Conservation (phyloP, 1,139 yeast species). For the Yamadazyma triangularis region DNA sequence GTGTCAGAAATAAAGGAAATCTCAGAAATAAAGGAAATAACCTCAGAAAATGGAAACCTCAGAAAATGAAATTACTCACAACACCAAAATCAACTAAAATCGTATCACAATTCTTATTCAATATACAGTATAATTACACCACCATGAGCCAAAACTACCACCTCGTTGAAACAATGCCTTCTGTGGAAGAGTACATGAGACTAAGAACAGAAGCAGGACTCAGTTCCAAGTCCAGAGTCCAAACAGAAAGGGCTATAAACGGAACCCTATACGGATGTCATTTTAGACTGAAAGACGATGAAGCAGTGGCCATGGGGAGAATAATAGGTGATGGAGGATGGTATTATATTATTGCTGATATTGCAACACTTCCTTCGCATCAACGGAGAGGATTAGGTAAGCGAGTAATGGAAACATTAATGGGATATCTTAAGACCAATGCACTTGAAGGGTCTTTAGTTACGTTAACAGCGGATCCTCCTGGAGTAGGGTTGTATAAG, state of each 20-base stretch:
- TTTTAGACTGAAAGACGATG: not conserved
- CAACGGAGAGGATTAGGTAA: slow-evolving; percentile 5
- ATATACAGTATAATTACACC: no score
- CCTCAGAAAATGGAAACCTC: no score
- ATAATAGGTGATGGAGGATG: slow-evolving; percentile 6
- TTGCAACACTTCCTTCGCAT: slow-evolving; percentile 5
- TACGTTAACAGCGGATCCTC: slow-evolving; percentile 5
- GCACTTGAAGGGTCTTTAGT: slow-evolving; percentile 3
- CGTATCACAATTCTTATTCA: no score
- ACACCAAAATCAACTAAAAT: no score
- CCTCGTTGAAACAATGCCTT: no score
- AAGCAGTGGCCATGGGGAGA: slow-evolving; percentile 6
- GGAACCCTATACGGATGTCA: slow-evolving; percentile 2
- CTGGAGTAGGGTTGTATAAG: slow-evolving; percentile 4
- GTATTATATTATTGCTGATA: slow-evolving; percentile 6
- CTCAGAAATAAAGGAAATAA: no score
- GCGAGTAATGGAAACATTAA: slow-evolving; percentile 1
- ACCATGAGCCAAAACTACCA: no score
- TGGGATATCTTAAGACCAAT: slow-evolving; percentile 1
- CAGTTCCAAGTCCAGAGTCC: slow-evolving; percentile 1
- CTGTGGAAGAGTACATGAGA: no score
- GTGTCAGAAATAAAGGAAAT: no score
- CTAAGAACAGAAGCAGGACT: slow-evolving; percentile 1
- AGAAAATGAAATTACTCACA: no score
- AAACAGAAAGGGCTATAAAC: slow-evolving; percentile 1